These are phyloP conservation scores for Hevea brasiliensis DNA, from an alignment of 345 rosid species.

Conservation along the genomic window DNA sequence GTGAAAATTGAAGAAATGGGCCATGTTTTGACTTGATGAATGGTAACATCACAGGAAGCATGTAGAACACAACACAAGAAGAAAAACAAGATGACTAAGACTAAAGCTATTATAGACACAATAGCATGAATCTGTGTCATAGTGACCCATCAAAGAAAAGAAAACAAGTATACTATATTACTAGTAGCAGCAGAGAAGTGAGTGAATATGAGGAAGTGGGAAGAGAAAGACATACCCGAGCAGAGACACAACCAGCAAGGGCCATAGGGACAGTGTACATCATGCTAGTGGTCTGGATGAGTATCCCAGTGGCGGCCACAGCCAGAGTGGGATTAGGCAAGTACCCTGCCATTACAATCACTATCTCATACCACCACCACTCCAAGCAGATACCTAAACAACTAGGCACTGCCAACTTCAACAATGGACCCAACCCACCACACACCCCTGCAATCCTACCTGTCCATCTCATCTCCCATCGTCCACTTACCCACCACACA, in stretches of 20 bases:
- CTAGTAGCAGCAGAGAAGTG: too few species aligned
- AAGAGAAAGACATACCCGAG: conserved; percentile 56
- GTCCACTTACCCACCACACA: conserved; percentile 59
- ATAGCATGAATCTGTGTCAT: conserved; percentile 18
- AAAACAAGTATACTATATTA: too few species aligned
- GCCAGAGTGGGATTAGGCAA: conserved; percentile 76
- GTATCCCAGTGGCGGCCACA: conserved; percentile 92
- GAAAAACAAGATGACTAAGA: not conserved
- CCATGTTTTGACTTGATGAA: conserved; percentile 13
- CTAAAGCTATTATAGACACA: not conserved
- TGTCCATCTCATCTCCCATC: conserved; percentile 55
- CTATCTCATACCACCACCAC: conserved; percentile 99
- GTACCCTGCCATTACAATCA: conserved; percentile 85
- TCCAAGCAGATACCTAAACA: conserved; percentile 94
- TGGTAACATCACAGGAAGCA: conserved; percentile 11
- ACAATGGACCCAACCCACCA: conserved; percentile 66
- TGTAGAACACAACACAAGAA: not conserved
- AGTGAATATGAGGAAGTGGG: not conserved
- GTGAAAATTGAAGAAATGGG: not conserved
- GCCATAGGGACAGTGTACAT: conserved; percentile 99
- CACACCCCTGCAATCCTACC: conserved; percentile 44
- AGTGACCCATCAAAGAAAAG: conserved; percentile 7
- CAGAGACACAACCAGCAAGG: conserved; percentile 96
- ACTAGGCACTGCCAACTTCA: conserved; percentile 90
- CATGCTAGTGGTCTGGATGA: conserved; percentile 95